Evolutionary conservation across 2,329 filamentous ascomycete genomes (phyloP), one percentile per base, ranked within the genome.

Genomic region (Talaromyces sp.): DNA sequence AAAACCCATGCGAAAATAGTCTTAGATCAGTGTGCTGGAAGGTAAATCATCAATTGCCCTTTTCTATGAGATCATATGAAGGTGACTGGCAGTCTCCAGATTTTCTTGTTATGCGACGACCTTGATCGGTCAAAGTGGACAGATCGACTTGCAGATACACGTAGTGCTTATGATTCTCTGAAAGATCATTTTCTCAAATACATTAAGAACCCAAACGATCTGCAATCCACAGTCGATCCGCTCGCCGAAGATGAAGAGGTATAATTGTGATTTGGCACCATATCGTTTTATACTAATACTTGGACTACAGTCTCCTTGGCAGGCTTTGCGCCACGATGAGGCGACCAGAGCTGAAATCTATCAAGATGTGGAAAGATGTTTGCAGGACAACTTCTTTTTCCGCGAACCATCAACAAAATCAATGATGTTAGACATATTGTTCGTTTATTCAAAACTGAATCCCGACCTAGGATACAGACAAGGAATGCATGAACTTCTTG

Each of bases 401-500:
- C 92, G 93, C 65, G 86, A 93, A 70, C 86, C 89, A 13, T 81
- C 84, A 15, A 91, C 91, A 1, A 95, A 98, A 76, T 84, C 83
- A 49, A 90, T 92, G 77, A 89, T 99, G 71, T 80, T 96, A 37
- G 91, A 99, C 73, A 88, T 97, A 37, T 83, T 99, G 39, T 99
- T 98, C 77, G 86, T 99, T 69, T 98, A 93, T 79, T 95, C 93
- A 80, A 98, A 97, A 77, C 85, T 96, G 62, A 92, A 98, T 73
- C 92, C 92, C 1, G 88, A 90, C 70, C 85, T 92, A 62, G 92
- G 92, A 17, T 99, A 99, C 75, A 88, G 95, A n/a, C 95, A 99
- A 80, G 95, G 95, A 11, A 99, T 99, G 94, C 95, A 99, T 75
- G 95, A 99, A 78, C 82, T 99, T 50, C 83, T 98, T 15, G 95